Evolutionary conservation across 169 alveolate genomes (phyloP), one percentile per base, ranked within the genome.

Genomic region (Plasmodium reichenowi): DNA sequence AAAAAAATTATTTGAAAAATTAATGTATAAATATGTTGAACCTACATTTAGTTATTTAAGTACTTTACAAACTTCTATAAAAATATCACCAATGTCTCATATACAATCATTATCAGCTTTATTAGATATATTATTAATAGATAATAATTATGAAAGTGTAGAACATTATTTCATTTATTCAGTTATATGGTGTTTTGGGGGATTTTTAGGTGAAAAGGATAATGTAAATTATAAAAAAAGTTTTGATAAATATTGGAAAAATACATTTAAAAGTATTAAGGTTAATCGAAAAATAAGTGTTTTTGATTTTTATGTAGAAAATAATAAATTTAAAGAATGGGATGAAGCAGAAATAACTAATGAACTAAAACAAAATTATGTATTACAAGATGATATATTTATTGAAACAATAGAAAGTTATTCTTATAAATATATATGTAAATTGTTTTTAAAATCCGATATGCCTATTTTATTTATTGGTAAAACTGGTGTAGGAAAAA

Each of bases 231-330:
- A 92, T 83, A 95, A 97, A 72, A 97, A 97, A 94, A 96, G 95
- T 72, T 98, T 98, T 95, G 95, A 97, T 50, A 97, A 95, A 93
- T 98, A 98, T 97, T 98, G 99, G 98, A 97, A 97, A 91, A 96
- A 96, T 48, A 97, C 96, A 68, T 97, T 98, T 98, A 97, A 98
- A 94, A 96, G 97, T 54, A 97, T 97, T 89, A 98, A 98, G 91
- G 97, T 96, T 93, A 99, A 99, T 10, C 94, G 98, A 88, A 97
- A 97, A 91, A 99, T 99, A 10, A 96, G 98, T 26, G 97, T 98
- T 38, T 98, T 98, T 88, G 99, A 98, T 90, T 98, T 97, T 92
- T 98, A 86, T 72, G 98, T 96, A 43, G 97, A 96, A 72, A 87
- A 97, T 95, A 74, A 95, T 88, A 95, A 96, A 89, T 94, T 97